Base-by-base conservation (phyloP, 192 early-diverging fungal species). In the Coemansia sp. region DNA sequence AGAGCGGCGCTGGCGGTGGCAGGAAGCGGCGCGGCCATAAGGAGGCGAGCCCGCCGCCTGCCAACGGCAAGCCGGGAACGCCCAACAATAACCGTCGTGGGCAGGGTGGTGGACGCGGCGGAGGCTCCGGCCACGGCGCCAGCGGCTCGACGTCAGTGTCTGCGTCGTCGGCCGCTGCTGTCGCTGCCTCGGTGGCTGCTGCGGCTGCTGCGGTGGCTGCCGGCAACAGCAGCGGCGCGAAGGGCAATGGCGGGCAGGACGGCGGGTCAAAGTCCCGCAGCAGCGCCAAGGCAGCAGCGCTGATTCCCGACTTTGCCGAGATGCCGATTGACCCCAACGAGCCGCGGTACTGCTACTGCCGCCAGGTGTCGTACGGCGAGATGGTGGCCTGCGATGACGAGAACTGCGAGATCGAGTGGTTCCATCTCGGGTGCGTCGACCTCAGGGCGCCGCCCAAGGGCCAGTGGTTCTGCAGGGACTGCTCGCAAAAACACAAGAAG, bases 381-480 rank as follows among this genome's bases (percentile, higher is more conserved):
- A 99, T 99, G 97, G 94, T 99, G 51, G 97, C 92, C 24, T 93
- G 92, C 65, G 92, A 94, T 67, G 94, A 98, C 76, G 90, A 91
- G 45, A 87, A 88, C 62, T 99, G 97, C 74, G 90, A 92, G 47
- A 90, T 94, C 64, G 96, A 99, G 83, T 99, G 97, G 97, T 99
- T 99, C 86, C 97, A 99, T 82, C 86, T 94, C 62, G 88, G 85
- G 0, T 99, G 97, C 65, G 97, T 96, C 14, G 93, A 92, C 24
- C 86, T 99, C 31, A 91, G 87, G 35, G 88, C 86, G 15, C 94
- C 89, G 37, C 94, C 93, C 14, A 94, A 96, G 67, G 97, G 96
- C 15, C 91, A 91, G 71, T 99, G 97, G 97, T 99, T 90, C 82
- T 99, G 97, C 71, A 85, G 86, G 20, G 88, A 91, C 38, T 99